Evolutionary conservation across 345 rosid species (phyloP), one percentile per base, ranked within the genome.

Genomic region (Trapa bicornis): DNA sequence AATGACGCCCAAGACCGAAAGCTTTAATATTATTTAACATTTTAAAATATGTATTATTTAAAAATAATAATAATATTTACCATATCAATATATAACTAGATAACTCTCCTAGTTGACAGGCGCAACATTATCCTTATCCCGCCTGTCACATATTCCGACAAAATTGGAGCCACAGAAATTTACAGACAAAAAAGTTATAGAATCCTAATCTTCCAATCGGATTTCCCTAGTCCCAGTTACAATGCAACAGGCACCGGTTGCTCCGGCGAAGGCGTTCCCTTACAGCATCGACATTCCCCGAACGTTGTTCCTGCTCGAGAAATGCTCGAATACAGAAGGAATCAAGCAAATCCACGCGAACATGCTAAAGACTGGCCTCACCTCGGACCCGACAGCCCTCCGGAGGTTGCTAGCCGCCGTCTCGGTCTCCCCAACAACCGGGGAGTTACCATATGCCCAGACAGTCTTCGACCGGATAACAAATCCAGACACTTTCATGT

Each of bases 341-440:
- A 72, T 82, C 47, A 81, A 79, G 80, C 92, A 85, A 74, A 74
- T 85, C 72, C 91, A 88, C 62, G 85, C 88, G 56, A 79, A 65
- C 0, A 78, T 88, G 84, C 54, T 81, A 45, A 91, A 86, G 77
- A 70, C 83, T 58, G 85, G 95, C 47, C 71, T 73, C n/a, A 43
- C 73, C 37, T 76, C 58, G 6, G 77, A 85, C 52, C 66, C 76
- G 61, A 52, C 72, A 45, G 74, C 80, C 39, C 54, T 73, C 15
- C 77, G 81, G 71, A 82, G 71, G 80, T 78, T 87, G 67, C 78
- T 86, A 22, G 29, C 29, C 6, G 74, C 81, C 48, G 70, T 74
- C 73, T 83, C 83, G 52, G 15, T 74, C 68, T 77, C 80, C 47
- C 41, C 82, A 0, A 67, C n/a, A 37, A 72, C 76, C 0, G 72